Evolutionary conservation across 2,329 filamentous ascomycete species (phyloP), one percentile per base, ranked within the genome.

Genomic region (Fusarium mangiferae): DNA sequence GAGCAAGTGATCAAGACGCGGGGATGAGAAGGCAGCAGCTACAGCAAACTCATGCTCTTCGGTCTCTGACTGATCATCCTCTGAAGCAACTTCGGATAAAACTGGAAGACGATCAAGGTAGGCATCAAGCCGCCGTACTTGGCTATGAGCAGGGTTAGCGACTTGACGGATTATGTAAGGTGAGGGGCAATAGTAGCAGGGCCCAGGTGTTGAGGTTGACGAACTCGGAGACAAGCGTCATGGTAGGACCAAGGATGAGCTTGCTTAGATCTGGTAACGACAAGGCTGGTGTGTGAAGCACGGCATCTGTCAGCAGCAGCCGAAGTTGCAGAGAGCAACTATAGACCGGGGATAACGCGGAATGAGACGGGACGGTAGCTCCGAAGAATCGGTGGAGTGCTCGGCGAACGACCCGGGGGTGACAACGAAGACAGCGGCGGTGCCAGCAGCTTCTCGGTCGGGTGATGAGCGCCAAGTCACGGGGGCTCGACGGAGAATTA

Each of bases 91-190:
- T 79, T 83, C 81, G 28, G 82, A 80, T 52, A 83, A 73, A 44
- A 83, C 80, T 38, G 83, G 83, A 22, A 92, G 87, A 68, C 89
- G 88, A 80, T 93, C 90, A 67, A 93, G 87, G 79, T 92, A 90
- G 75, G 88, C 86, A 81, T 92, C 90, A 66, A 92, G 84, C 70
- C 88, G 88, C 78, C 89, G 88, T 70, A 92, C 87, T 81, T 91
- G 90, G 79, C 88, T 90, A 75, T 69, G 66, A 62, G 39, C 28
- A 66, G 49, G 42, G 69, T 78, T 55, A 80, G 73, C 59, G 63
- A 61, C 46, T 67, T 49, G 38, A 20, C 62, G 36, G 38, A 41
- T 57, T 61, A 60, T 48, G 51, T 44, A 42, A 62, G 38, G 48
- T 52, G 66, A 49, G 35, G 52, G 57, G n/a, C 41, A 42, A 28